These are phyloP conservation scores for Solanum gandarillasii DNA, from an alignment of 257 asterid genomes.

Conservation along the genomic window DNA sequence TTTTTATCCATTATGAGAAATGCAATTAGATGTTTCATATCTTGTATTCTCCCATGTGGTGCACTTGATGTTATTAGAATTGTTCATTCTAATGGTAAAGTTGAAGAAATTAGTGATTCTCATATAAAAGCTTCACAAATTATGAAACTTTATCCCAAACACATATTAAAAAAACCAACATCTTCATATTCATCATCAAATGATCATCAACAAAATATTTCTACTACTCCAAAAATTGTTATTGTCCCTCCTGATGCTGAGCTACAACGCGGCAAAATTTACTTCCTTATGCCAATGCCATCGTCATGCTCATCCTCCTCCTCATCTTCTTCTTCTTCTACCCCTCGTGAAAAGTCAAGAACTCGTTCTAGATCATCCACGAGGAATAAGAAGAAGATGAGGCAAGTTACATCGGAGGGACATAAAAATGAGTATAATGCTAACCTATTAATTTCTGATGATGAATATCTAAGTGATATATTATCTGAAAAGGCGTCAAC, in stretches of 20 bases:
- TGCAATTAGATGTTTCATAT: slow-evolving; percentile 77
- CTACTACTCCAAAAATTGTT: slow-evolving; percentile 50
- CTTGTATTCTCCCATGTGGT: slow-evolving; percentile 98
- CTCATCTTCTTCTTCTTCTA: slow-evolving; percentile 21
- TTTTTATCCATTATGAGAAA: slow-evolving; percentile 35
- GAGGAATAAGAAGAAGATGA: slow-evolving; percentile 28
- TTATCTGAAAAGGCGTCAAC: slow-evolving; percentile 52
- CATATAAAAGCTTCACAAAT: slow-evolving; percentile 62
- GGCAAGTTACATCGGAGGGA: background rate
- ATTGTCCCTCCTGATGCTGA: slow-evolving; percentile 70
- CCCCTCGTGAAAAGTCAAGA: background rate
- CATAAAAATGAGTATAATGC: background rate
- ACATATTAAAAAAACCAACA: slow-evolving; percentile 72
- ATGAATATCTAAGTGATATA: slow-evolving; percentile 62
- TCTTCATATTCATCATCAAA: background rate
- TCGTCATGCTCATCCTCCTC: slow-evolving; percentile 4
- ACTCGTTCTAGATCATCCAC: background rate
- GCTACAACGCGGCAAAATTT: slow-evolving; percentile 90
- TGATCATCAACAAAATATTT: slow-evolving; percentile 17
- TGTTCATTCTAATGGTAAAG: slow-evolving; percentile 77
- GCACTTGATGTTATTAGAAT: slow-evolving; percentile 86
- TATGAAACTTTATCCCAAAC: slow-evolving; percentile 75
- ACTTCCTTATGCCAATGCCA: slow-evolving; percentile 71
- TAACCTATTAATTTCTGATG: slow-evolving; percentile 34
- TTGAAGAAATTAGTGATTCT: slow-evolving; percentile 59